phyloP scores from a whole-genome alignment of 2,329 filamentous ascomycete species.

The Ustulina deusta region DNA sequence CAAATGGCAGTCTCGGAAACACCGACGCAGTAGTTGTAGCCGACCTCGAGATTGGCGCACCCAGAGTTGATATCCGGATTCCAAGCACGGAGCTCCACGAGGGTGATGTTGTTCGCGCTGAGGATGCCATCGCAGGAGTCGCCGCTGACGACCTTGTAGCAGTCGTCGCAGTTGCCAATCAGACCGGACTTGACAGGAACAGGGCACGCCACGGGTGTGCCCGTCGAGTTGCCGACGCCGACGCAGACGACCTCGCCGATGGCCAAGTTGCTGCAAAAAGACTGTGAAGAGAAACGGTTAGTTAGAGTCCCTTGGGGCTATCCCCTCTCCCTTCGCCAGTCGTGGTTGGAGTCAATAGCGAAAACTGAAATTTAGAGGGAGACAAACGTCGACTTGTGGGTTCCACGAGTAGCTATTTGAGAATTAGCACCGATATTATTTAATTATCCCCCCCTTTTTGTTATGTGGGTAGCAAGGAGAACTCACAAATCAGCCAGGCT shows the following conservation, averaged over 20 bases:
- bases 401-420: conserved; percentile 37
- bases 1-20: conserved; percentile 11
- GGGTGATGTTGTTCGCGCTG: conserved; percentile 29
- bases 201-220: conserved; percentile 37
- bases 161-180: conserved; percentile 41
- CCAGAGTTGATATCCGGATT: conserved; percentile 42
- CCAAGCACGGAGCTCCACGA: conserved; percentile 40
- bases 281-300: conserved; percentile 3
- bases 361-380: neutral
- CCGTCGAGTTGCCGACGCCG: conserved; percentile 17
- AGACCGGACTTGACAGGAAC: conserved; percentile 37
- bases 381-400: conserved; percentile 37
- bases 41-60: conserved; percentile 45
- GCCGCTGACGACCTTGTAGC: conserved; percentile 43
- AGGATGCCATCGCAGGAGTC: conserved; percentile 42
- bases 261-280: conserved; percentile 43
- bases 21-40: conserved; percentile 47
- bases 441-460: neutral
- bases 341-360: neutral
- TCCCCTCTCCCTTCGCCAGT: neutral
- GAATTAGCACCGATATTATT: neutral
- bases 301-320: neutral
- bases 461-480: neutral
- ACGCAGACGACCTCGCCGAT: conserved; percentile 44
- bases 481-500: conserved; percentile 44